Base-by-base conservation (phyloP, 163 green algal genomes). In the Prototheca cutis region DNA sequence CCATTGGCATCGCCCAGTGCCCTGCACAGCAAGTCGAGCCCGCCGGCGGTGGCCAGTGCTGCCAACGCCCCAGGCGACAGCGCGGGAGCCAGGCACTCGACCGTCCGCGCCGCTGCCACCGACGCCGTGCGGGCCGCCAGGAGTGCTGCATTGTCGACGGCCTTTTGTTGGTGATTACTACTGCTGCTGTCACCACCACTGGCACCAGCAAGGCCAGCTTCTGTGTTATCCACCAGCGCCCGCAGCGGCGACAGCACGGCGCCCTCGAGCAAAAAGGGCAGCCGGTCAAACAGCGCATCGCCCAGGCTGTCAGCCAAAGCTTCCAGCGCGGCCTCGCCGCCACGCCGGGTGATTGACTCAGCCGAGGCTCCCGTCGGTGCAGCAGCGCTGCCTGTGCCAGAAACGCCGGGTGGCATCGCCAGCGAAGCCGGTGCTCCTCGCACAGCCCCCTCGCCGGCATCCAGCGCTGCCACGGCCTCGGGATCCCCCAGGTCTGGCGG, bases 221-320 rank as follows among this genome's bases (percentile, higher is more conserved):
- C 65, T 40, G 45, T n/a, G 63, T 23, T 24, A 21, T 15, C 19
- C 32, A 87, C 55, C 24, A 73, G 18, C 18, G 51, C 51, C 18
- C 34, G 15, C 51, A 76, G 31, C 6, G 62, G 53, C 21, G 49
- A 68, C 7, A 72, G 45, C 51, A 84, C 71, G 6, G 76, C 52
- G 25, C 10, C 42, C 42, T 77, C 63, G 80, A 83, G 93, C 33
- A 96, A 62, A 18, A 57, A 58, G 0, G 84, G 90, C 58, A 93
- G 63, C 31, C 56, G 49, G 15, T 49, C 15, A 29, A 86, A 80
- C 33, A 96, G 63, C 1, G 2, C 25, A 0, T 48, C 15, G 4
- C 80, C 83, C 59, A 90, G 80, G 15, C 29, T 53, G 5, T 27
- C 10, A 2, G 67, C 80, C 6, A 94, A 52, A 4, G 73, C 68